Percentiles rank a stretch among this genome's conserved stretches.
These are phyloP conservation scores for Mucor piriformis DNA, from an alignment of 371 early-diverging fungal genomes.

Conservation along the genomic window DNA sequence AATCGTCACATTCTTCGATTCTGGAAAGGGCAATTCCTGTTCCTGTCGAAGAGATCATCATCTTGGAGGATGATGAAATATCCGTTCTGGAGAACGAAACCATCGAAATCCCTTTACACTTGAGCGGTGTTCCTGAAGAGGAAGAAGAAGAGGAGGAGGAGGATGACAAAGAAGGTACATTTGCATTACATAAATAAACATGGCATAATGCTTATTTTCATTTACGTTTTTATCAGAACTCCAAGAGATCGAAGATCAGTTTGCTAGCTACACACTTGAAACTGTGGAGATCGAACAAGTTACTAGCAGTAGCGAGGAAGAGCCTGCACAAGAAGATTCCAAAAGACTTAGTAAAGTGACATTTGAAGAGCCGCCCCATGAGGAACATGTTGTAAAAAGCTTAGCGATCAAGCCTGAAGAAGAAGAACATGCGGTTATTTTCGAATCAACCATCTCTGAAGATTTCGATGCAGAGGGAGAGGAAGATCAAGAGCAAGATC, in stretches of 20 bases:
- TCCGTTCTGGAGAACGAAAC: not conserved
- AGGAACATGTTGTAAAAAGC: conserved; percentile 1
- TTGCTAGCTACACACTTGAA: not conserved
- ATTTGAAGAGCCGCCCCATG: not conserved
- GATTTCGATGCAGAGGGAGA: not conserved
- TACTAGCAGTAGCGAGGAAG: not conserved
- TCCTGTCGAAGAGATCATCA: not conserved
- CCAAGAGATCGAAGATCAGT: not conserved
- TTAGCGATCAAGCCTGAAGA: conserved; percentile 2
- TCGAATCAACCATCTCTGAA: not conserved
- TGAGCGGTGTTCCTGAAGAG: not conserved
- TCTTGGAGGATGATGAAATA: not conserved
- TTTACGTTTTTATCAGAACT: not conserved
- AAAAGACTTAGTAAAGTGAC: not conserved
- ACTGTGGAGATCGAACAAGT: not conserved
- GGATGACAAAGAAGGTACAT: not conserved
- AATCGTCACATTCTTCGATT: not conserved
- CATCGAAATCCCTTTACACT: too few species aligned
- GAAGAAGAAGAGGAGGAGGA: not conserved
- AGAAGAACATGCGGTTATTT: not conserved
- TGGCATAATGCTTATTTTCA: not conserved
- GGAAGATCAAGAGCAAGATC: not conserved
- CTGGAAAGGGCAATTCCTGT: too few species aligned
- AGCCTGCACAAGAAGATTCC: not conserved
- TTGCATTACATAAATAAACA: not conserved